Evolutionary conservation across 257 asterid genomes (phyloP).

Genomic region (Fraxinus pennsylvanica): DNA sequence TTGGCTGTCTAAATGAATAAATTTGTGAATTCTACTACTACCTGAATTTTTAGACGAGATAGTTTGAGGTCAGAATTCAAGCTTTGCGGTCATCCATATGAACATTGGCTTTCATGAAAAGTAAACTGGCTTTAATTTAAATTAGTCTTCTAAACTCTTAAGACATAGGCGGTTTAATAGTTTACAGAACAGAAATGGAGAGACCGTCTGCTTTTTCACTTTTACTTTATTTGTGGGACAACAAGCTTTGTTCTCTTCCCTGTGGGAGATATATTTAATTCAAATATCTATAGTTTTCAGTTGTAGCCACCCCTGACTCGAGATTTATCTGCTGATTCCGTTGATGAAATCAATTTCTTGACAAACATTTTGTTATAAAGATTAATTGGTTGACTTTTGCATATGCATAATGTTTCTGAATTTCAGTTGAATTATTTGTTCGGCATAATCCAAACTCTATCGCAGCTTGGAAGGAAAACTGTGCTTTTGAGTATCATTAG

Average conservation of each 20-base stretch:
- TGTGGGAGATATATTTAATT: neutral
- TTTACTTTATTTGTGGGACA: neutral
- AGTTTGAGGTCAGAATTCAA: neutral
- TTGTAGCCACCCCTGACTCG: too few relatives aligned
- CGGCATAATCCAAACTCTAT: neutral
- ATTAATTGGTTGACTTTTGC: neutral
- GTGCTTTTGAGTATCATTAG: neutral
- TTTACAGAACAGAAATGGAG: neutral
- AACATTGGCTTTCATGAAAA: neutral
- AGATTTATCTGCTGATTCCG: too few relatives aligned
- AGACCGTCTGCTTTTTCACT: neutral
- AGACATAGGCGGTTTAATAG: neutral
- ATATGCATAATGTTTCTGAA: neutral
- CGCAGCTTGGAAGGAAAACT: neutral
- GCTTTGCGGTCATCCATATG: neutral
- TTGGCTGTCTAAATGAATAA: neutral
- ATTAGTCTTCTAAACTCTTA: too few relatives aligned
- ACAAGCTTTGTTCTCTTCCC: neutral
- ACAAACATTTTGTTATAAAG: neutral
- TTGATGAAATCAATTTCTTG: neutral
- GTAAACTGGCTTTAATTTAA: neutral
- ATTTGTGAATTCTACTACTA: neutral
- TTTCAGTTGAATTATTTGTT: neutral
- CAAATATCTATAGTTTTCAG: too few relatives aligned
- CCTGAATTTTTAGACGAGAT: neutral